Evolutionary conservation across 164 flowering plant genomes (phyloP), one percentile per base, ranked within the genome.

Genomic region (Aristolochia contorta): DNA sequence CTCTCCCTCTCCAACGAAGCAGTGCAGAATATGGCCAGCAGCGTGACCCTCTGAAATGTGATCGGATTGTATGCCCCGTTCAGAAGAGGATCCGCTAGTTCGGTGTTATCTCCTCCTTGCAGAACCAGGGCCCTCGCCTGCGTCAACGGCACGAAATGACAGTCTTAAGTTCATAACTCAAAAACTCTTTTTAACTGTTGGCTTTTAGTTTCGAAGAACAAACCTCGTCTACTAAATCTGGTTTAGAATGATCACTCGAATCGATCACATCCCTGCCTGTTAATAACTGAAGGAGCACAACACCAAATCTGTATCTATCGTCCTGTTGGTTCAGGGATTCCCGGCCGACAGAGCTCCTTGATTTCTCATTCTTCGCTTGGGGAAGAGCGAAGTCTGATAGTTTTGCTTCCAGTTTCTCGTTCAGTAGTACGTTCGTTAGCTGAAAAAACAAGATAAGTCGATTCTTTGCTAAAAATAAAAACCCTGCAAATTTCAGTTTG

Each of bases 341-440:
- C 32, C 27, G 25, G 12, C 33, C 24, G 16, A 20, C 6, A 9
- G 14, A 33, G 12, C 65, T 55, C 18, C 16, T 45, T 24, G 12
- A 2, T 19, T 2, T 61, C 21, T 50, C 45, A 12, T 65, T n/a
- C 54, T 48, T 62, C 22, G 12, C 8, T 30, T 47, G 50, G 19
- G 61, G 41, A 48, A 71, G 45, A 23, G 50, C 56, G 16, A 56
- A 66, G 45, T 67, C 65, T 15, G 61, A 67, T 15, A 71, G 16
- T 67, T 71, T 71, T 23, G 74, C 60, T 66, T 71, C 67, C 54
- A 71, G 51, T 59, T 52, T 67, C 49, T 71, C 74, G 46, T 62
- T 56, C 65, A 71, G 43, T 16, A 62, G n/a, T 54, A 71, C 55
- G 62, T 66, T 71, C 54, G 70, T 59, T 13, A 63, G 52, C 74